Percentiles rank a stretch among this genome's conserved stretches.
Evolutionary conservation across 192 early-diverging fungal genomes (phyloP).

Genomic region (Umbelopsis ramanniana): DNA sequence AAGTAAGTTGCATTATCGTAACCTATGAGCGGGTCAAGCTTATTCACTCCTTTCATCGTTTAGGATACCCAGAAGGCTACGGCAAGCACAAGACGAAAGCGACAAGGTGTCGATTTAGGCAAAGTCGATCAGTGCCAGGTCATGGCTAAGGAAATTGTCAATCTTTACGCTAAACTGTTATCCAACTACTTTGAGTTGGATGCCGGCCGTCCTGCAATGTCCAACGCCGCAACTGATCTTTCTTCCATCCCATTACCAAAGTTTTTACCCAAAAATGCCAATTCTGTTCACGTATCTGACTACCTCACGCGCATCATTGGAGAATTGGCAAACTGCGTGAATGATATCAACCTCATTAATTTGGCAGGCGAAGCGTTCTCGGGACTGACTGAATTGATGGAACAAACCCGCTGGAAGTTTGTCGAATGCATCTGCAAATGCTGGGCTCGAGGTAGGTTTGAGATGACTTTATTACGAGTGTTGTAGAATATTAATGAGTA

Average conservation of each 20-base stretch:
- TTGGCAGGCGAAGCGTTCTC: conserved; percentile 74
- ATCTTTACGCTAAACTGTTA: conserved; percentile 63
- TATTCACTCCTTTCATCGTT: background rate
- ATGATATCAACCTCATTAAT: conserved; percentile 76
- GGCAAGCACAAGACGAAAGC: conserved; percentile 36
- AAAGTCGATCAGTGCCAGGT: conserved; percentile 67
- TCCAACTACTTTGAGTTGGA: conserved; percentile 51
- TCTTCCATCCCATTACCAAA: background rate
- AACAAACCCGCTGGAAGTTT: conserved; percentile 72
- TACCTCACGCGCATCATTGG: conserved; percentile 79
- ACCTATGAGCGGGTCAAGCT: background rate
- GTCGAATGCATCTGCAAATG: conserved; percentile 75
- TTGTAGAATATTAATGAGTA: background rate
- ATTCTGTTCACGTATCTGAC: conserved; percentile 66
- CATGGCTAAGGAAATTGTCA: conserved; percentile 67
- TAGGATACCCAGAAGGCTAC: conserved; percentile 7
- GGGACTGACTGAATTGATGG: conserved; percentile 70
- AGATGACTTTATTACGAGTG: background rate
- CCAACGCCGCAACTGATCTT: background rate
- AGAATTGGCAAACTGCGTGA: conserved; percentile 76
- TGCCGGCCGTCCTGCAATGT: background rate
- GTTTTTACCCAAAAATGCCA: conserved; percentile 57
- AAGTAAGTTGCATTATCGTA: conserved; percentile 22
- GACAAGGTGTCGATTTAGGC: conserved; percentile 56
- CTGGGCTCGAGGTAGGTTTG: conserved; percentile 74